These are phyloP conservation scores for Solanum aculeatissimum DNA, from an alignment of 305 asterid species.

Conservation along the genomic window DNA sequence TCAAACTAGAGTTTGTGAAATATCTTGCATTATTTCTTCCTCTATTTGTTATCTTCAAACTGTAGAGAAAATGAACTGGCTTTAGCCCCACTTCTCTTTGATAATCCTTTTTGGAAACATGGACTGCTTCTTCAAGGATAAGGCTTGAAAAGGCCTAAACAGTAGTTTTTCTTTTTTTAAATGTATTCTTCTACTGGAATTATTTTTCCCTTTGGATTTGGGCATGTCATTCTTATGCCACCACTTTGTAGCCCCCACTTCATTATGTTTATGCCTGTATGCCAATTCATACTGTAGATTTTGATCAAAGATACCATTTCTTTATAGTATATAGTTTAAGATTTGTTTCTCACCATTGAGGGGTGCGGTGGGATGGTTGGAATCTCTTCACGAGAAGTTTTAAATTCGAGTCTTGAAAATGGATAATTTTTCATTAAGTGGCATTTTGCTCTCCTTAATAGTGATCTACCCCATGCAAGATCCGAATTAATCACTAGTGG, in stretches of 20 bases:
- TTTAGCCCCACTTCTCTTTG: slow-evolving; percentile 28
- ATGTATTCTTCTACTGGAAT: not conserved
- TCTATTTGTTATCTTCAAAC: slow-evolving; percentile 20
- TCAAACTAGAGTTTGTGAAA: slow-evolving; percentile 29
- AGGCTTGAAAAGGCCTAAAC: not conserved
- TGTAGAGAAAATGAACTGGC: slow-evolving; percentile 47
- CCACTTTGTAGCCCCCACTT: not conserved
- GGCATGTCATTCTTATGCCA: not conserved
- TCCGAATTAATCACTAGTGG: not conserved
- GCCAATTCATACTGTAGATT: not conserved
- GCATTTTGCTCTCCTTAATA: not conserved
- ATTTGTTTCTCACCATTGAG: not conserved
- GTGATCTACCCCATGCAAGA: not conserved
- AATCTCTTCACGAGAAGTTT: not conserved
- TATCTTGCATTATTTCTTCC: slow-evolving; percentile 21
- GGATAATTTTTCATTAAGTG: not conserved
- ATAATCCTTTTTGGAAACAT: not conserved
- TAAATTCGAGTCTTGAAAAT: not conserved
- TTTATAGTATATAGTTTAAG: not conserved
- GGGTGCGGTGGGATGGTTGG: not conserved
- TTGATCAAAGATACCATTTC: not conserved
- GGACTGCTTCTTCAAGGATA: not conserved
- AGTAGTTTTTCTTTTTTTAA: not conserved
- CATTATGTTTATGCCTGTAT: not conserved
- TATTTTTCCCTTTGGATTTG: not conserved